phyloP scores from a whole-genome alignment of 768 basidiomycete genomes.

The Suillus spraguei region DNA sequence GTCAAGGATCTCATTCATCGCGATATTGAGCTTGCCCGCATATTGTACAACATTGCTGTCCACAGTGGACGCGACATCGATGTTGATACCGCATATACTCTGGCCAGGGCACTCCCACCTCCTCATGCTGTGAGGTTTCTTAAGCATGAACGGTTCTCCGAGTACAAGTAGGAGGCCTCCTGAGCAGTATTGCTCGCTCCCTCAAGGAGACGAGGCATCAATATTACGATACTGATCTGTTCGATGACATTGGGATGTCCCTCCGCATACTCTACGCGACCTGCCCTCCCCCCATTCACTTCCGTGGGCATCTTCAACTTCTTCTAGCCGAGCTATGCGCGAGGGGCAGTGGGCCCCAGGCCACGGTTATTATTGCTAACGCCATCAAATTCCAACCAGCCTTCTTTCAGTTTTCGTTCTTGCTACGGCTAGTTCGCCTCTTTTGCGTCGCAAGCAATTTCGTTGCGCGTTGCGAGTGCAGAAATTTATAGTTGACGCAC shows the following conservation, averaged over 20 bases:
- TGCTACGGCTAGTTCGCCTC: conserved; percentile 38
- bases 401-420: conserved; percentile 43
- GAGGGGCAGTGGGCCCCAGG: conserved; percentile 37
- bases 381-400: conserved; percentile 36
- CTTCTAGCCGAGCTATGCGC: conserved; percentile 43
- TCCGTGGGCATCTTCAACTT: conserved; percentile 46
- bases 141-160: conserved; percentile 31
- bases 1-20: conserved; percentile 24
- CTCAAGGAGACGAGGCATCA: conserved; percentile 38
- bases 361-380: conserved; percentile 42
- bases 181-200: conserved; percentile 40
- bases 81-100: conserved; percentile 21
- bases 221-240: conserved; percentile 32
- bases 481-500: background rate
- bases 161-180: conserved; percentile 37
- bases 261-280: conserved; percentile 40
- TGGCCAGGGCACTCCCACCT: conserved; percentile 34
- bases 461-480: conserved; percentile 18
- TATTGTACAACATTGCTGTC: conserved; percentile 37
- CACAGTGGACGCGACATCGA: conserved; percentile 27
- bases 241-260: conserved; percentile 36
- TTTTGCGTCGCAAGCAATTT: conserved; percentile 47
- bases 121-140: conserved; percentile 39
- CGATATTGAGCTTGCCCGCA: conserved; percentile 35
- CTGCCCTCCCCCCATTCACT: conserved; percentile 39